Base-by-base conservation (phyloP, 371 early-diverging fungal genomes). In the Mucor irregularis region DNA sequence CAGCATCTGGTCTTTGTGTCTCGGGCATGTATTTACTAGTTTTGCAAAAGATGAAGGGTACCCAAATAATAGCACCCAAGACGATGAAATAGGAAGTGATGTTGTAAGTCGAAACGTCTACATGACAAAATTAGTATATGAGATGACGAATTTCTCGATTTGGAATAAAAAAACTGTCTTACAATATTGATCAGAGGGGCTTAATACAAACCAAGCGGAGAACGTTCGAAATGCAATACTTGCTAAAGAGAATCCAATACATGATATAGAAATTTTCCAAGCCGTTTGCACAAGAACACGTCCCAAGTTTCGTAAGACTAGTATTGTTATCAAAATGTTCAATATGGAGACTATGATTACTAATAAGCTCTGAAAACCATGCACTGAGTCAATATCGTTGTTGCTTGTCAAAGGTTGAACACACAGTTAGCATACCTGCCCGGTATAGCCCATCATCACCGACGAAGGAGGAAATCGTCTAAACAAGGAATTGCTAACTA, bases 1-100 rank as follows among this genome's bases (percentile, higher is more conserved):
- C 24, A 24, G 37, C n/a, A 19, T 24, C 6, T 9, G 30, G 7
- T 35, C 30, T 30, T 13, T 38, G 40, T 17, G 26, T 26, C 11
- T 11, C n/a, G 17, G 42, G 13, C 7, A 42, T 30, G 25, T 53
- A 53, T 24, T 43, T 25, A 5, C 45, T 19, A 28, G 35, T 54
- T 45, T 28, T 44, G 25, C 54, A 54, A 35, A 54, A 54, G 5
- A 25, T 25, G 45, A 44, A 54, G 5, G 54, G 54, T 13, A 54
- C 28, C 45, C 54, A 54, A 16, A 54, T 6, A 8, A 11, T 17
- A 10, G 24, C n/a, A 9, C 45, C 45, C 0, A 45, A 13, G 1
- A 45, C 9, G 16, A 54, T 35, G 19, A 44, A 16, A 19, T 44
- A 26, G 0, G 54, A 35, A 2, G 54, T 54, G 19, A 44, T 45